A percentile compares a stretch with the other conserved stretches of the same genome.
These are phyloP conservation scores for Apiospora saccharicola DNA, from an alignment of 2,329 filamentous ascomycete species.

Conservation along the genomic window DNA sequence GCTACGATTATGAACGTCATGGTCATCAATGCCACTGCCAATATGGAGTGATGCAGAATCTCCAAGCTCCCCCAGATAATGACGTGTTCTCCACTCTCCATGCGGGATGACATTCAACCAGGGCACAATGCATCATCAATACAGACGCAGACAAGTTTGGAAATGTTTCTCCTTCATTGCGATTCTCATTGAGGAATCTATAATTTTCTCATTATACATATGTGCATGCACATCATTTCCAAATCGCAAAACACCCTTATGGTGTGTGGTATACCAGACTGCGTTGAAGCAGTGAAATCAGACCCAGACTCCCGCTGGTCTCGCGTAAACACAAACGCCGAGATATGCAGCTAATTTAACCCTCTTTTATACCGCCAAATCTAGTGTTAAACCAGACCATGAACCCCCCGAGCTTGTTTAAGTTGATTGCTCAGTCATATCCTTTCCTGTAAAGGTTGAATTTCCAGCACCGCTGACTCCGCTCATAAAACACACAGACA, in stretches of 20 bases:
- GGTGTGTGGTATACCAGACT: slow-evolving; percentile 32
- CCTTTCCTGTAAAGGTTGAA: slow-evolving; percentile 41
- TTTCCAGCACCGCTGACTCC: slow-evolving; percentile 25
- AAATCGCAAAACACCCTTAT: slow-evolving; percentile 11
- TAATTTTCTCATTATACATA: slow-evolving; percentile 6
- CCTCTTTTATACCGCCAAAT: slow-evolving; percentile 35
- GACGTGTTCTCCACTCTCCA: background rate
- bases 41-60: background rate
- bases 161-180: background rate
- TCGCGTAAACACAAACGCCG: slow-evolving; percentile 35
- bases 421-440: slow-evolving; percentile 37
- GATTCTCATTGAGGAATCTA: background rate
- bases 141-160: background rate
- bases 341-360: slow-evolving; percentile 43
- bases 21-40: background rate
- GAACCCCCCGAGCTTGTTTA: slow-evolving; percentile 28
- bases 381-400: slow-evolving; percentile 33
- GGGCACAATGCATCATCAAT: background rate
- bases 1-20: background rate
- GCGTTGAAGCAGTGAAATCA: slow-evolving; percentile 51
- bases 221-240: slow-evolving; percentile 1
- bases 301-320: slow-evolving; percentile 35
- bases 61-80: slow-evolving; percentile 9
- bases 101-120: background rate
- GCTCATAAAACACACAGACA: slow-evolving; percentile 24